Evolutionary conservation across 805 yeast species (phyloP), one percentile per base, ranked within the genome.

Genomic region (Candida taoyuanica): DNA sequence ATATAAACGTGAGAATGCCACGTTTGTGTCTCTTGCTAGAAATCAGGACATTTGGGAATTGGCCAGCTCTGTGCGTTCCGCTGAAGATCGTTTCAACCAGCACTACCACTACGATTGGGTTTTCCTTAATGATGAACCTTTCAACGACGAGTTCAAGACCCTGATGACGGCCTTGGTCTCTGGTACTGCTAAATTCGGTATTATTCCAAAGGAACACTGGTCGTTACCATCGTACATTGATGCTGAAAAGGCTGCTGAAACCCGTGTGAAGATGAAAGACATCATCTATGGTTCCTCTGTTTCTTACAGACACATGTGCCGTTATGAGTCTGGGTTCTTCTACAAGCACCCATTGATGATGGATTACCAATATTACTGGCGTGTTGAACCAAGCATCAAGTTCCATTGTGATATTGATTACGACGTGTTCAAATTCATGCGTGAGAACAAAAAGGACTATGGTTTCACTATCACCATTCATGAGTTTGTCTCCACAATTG

Each of bases 71-170:
- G 82, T 85, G 43, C 71, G 85, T 59, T 74, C 80, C 33, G 74
- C 89, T 38, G 97, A 91, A 64, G 97, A 88, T 60, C 71, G 96
- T 46, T 91, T 93, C 71, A 91, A 91, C 68, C 58, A 65, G 14
- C 72, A 84, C 33, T 89, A 65, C 65, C 72, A 84, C 47, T 91
- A 91, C 58, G 97, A 94, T 52, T 91, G 98, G 97, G 93, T 88
- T 19, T 93, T 91, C 61, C 70, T 91, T 52, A 91, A 91, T 61
- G 96, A 91, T 59, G 87, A 80, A 41, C 81, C 73, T 33, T 93
- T 91, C 64, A 70, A 76, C 36, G 88, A 85, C 3, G 93, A 86
- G 52, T 91, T 93, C 62, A 85, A 76, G 52, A 63, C 65, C 19
- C 72, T 76, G 20, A 84, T 95, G 12, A 46, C 74, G 2, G 72